Percentiles rank a stretch among this genome's conserved stretches.
Conservation (phyloP, 225 moss, liverwort and hornwort genomes). For the Bryum argenteum region DNA sequence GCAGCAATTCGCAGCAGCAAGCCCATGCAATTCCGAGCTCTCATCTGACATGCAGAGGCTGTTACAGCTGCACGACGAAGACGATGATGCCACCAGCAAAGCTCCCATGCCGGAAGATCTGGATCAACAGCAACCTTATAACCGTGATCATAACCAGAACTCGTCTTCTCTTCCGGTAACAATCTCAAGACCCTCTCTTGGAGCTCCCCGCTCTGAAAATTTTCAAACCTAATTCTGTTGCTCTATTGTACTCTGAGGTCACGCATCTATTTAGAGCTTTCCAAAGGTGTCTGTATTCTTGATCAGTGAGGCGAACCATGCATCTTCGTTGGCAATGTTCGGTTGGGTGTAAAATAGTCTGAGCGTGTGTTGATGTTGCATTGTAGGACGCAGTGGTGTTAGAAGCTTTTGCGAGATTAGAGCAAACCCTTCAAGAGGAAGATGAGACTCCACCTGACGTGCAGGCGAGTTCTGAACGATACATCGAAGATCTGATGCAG, state of each 20-base stretch:
- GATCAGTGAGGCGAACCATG: neutral
- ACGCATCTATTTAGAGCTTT: neutral
- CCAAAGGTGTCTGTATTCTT: neutral
- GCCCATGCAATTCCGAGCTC: slow-evolving; percentile 60
- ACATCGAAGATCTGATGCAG: slow-evolving; percentile 42
- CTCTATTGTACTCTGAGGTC: neutral
- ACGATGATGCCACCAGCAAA: slow-evolving; percentile 63
- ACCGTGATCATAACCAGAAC: slow-evolving; percentile 39
- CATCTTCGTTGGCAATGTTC: neutral
- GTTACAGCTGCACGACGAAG: slow-evolving; percentile 62
- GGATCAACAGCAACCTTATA: slow-evolving; percentile 52
- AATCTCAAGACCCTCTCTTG: neutral
- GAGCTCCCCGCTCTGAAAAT: neutral
- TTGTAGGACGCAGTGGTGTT: slow-evolving; percentile 41
- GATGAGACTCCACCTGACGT: slow-evolving; percentile 29
- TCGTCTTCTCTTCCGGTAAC: slow-evolving; percentile 39
- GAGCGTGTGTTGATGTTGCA: neutral
- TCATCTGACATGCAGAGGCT: slow-evolving; percentile 66
- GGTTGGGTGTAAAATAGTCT: neutral
- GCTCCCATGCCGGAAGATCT: slow-evolving; percentile 43
- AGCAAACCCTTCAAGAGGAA: slow-evolving; percentile 45
- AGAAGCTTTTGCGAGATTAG: slow-evolving; percentile 49
- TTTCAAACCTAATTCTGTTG: slow-evolving; percentile 7
- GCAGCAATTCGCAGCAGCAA: slow-evolving; percentile 49
- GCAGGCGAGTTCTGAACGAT: slow-evolving; percentile 36